phyloP scores from a whole-genome alignment of 1,284 basidiomycete genomes.

The Crepidotus sp. region DNA sequence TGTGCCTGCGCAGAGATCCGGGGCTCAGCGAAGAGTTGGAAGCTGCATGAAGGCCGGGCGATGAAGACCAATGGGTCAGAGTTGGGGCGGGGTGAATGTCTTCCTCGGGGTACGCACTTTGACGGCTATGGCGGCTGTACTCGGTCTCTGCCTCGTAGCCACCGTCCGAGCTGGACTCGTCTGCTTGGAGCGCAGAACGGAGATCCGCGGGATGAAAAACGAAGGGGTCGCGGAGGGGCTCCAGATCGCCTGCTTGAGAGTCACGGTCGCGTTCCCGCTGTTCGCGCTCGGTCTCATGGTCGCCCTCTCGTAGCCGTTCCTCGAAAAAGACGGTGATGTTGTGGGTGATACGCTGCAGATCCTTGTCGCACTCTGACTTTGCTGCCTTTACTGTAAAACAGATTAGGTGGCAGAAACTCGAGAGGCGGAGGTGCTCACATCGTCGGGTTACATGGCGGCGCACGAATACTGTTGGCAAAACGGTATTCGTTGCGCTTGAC shows the following conservation, averaged over 20 bases:
- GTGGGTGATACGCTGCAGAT: slow-evolving; percentile 85
- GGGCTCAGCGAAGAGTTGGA: slow-evolving; percentile 59
- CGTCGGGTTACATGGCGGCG: slow-evolving; percentile 89
- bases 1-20: slow-evolving; percentile 56
- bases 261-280: slow-evolving; percentile 27
- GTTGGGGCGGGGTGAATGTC: slow-evolving; percentile 29
- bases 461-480: slow-evolving; percentile 90
- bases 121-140: slow-evolving; percentile 57
- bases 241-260: slow-evolving; percentile 42
- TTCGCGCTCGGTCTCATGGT: slow-evolving; percentile 62
- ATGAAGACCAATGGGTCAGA: slow-evolving; percentile 49
- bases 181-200: slow-evolving; percentile 46
- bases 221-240: slow-evolving; percentile 52
- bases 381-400: slow-evolving; percentile 59
- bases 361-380: slow-evolving; percentile 94
- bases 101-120: slow-evolving; percentile 59
- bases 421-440: slow-evolving; percentile 24
- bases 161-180: slow-evolving; percentile 68
- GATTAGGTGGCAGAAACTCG: too few species aligned
- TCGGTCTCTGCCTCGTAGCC: slow-evolving; percentile 73
- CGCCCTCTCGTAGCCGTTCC: slow-evolving; percentile 69
- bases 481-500: slow-evolving; percentile 55
- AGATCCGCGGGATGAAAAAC: slow-evolving; percentile 47
- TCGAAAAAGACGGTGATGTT: slow-evolving; percentile 94
- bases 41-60: slow-evolving; percentile 47